Evolutionary conservation across 495 filamentous ascomycete species (phyloP).

Genomic region (Platismatia glauca): DNA sequence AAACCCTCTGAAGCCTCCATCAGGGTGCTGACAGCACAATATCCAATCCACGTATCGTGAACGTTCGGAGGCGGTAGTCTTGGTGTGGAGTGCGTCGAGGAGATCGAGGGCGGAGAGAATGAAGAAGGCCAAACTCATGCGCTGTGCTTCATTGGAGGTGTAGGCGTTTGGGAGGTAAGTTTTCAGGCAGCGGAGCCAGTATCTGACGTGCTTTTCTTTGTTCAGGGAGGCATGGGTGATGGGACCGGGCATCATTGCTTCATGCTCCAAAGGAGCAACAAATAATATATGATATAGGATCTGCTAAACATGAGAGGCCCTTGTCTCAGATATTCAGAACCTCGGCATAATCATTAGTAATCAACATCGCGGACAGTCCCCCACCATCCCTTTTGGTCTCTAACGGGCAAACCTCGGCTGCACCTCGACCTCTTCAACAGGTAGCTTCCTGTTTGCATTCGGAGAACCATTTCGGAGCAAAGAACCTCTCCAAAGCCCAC

Average conservation of each 20-base stretch:
- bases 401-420: no score
- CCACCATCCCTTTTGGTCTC: no score
- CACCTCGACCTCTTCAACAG: no score
- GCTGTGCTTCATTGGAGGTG: constrained; percentile 77
- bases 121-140: constrained; percentile 83
- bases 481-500: constrained; percentile 11
- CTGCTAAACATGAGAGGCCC: no score
- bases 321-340: no score
- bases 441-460: background rate
- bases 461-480: background rate
- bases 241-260: constrained; percentile 26
- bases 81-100: constrained; percentile 50
- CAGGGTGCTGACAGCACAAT: constrained; percentile 62
- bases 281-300: background rate
- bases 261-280: background rate
- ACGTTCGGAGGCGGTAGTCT: constrained; percentile 50
- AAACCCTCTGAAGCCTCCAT: constrained; percentile 73
- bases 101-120: constrained; percentile 76
- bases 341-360: no score
- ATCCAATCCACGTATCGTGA: constrained; percentile 58
- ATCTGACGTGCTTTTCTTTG: constrained; percentile 69
- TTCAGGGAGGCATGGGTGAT: constrained; percentile 41
- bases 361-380: no score
- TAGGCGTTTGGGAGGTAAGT: constrained; percentile 73
- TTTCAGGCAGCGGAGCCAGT: constrained; percentile 85